Evolutionary conservation across 2,329 filamentous ascomycete species (phyloP), one percentile per base, ranked within the genome.

Genomic region (Cladophialophora yegresii): DNA sequence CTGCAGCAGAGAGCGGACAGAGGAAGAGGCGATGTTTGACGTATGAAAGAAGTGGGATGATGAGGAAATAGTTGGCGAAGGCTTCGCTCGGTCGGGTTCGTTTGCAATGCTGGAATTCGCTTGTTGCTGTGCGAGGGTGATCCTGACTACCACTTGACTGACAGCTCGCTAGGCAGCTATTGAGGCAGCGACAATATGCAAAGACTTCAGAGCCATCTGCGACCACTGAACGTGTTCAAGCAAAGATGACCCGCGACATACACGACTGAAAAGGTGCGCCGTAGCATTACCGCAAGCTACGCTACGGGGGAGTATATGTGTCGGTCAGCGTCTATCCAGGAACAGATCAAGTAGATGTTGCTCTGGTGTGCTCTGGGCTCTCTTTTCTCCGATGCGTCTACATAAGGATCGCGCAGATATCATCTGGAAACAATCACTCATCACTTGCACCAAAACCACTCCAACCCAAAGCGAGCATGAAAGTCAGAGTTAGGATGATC

Each of bases 211-310:
- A 54, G 28, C 51, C 51, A 54, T n/a, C 51, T 54, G 51, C 51
- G 51, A 33, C 28, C 51, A 32, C 30, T 54, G 51, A 54, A 54
- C 36, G 23, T 54, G 23, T 22, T 12, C 51, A 30, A 28, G 28
- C 22, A 32, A 54, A 33, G 51, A 54, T 54, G 51, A 54, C 51
- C 51, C 51, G 51, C 51, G 51, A 54, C 51, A 54, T 32, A 22
- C 23, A 30, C 8, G 28, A 22, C n/a, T 16, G 5, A 28, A 28
- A 28, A 30, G 2, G n/a, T 54, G 23, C 51, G 26, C 51, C 51
- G 51, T 54, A 54, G 2, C 12, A 20, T 30, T 23, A 10, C 51
- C 23, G 36, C 36, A 30, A 9, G 8, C 3, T 54, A 3, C 26
- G 26, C 23, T 54, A 54, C 51, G 28, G 51, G 4, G 26, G 16